phyloP scores from a whole-genome alignment of 306 rosid species.

The Sophora flavescens region DNA sequence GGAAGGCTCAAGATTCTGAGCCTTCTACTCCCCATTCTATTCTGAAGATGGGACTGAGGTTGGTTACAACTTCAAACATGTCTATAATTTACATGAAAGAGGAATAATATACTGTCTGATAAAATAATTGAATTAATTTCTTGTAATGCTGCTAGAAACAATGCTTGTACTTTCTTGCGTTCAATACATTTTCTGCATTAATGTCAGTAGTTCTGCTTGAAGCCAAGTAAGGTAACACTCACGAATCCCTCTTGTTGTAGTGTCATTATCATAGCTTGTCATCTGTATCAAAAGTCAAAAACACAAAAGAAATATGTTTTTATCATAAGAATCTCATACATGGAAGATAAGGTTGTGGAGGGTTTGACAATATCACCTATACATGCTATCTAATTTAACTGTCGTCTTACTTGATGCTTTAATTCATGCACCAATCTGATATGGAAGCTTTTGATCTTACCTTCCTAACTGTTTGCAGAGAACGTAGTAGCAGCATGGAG shows the following conservation, averaged over 20 bases:
- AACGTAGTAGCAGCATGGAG: slow-evolving; percentile 89
- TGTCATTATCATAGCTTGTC: neutral
- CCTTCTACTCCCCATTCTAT: slow-evolving; percentile 82
- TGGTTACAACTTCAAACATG: slow-evolving; percentile 43
- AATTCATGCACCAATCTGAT: slow-evolving; percentile 20
- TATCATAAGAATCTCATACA: slow-evolving; percentile 9
- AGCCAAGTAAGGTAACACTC: slow-evolving; percentile 27
- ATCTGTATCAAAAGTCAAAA: slow-evolving; percentile 27
- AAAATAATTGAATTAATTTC: slow-evolving; percentile 34
- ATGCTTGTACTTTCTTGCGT: slow-evolving; percentile 29
- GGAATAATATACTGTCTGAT: slow-evolving; percentile 20
- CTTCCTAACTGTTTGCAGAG: slow-evolving; percentile 66
- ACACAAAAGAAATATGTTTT: neutral
- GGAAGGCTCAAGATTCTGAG: slow-evolving; percentile 79
- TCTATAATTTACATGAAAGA: slow-evolving; percentile 22
- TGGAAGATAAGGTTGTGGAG: slow-evolving; percentile 13
- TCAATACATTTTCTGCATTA: slow-evolving; percentile 32
- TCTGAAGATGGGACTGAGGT: slow-evolving; percentile 89
- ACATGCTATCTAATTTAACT: slow-evolving; percentile 23
- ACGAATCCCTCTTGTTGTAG: neutral
- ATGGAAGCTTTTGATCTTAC: slow-evolving; percentile 31
- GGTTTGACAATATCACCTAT: slow-evolving; percentile 17
- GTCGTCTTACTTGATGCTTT: slow-evolving; percentile 39
- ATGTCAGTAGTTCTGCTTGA: slow-evolving; percentile 33
- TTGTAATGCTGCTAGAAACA: slow-evolving; percentile 43